These are phyloP conservation scores for Eleusine coracana DNA, from an alignment of 176 grass and related monocot genomes.

Conservation along the genomic window DNA sequence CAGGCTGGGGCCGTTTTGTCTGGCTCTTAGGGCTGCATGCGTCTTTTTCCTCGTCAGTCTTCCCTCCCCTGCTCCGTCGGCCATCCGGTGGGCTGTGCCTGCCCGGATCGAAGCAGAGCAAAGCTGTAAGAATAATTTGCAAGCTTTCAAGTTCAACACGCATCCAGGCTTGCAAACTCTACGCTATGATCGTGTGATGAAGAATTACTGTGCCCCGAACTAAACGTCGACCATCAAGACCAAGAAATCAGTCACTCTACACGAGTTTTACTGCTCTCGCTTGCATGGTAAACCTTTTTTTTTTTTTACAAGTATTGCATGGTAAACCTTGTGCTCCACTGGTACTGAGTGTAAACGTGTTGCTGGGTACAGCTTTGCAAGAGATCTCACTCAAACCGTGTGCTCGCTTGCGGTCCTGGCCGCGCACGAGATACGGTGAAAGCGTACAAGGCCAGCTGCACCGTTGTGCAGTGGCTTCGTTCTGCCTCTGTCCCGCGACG, in stretches of 20 bases:
- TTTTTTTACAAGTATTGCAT: too few species aligned
- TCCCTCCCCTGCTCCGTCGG: background rate
- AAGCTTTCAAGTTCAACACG: background rate
- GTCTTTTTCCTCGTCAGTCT: background rate
- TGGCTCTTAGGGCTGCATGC: background rate
- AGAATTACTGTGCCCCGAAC: background rate
- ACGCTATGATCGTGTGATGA: background rate
- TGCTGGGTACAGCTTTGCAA: background rate
- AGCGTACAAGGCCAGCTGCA: background rate
- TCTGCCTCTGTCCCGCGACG: background rate
- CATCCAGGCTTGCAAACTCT: background rate
- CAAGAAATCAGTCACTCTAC: too few species aligned
- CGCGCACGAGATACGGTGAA: background rate
- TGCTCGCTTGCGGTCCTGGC: background rate
- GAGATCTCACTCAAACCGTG: background rate
- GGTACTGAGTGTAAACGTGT: background rate
- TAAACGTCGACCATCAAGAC: background rate
- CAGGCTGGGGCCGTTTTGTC: slow-evolving; percentile 21
- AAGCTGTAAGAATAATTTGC: background rate
- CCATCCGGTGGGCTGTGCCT: background rate
- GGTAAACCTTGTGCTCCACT: too few species aligned
- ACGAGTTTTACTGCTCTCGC: too few species aligned
- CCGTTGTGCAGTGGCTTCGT: background rate
- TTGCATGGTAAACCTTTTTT: too few species aligned
- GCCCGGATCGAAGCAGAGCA: background rate